Evolutionary conservation across 2,329 filamentous ascomycete species (phyloP).

Genomic region (Furcasterigmium furcatum): DNA sequence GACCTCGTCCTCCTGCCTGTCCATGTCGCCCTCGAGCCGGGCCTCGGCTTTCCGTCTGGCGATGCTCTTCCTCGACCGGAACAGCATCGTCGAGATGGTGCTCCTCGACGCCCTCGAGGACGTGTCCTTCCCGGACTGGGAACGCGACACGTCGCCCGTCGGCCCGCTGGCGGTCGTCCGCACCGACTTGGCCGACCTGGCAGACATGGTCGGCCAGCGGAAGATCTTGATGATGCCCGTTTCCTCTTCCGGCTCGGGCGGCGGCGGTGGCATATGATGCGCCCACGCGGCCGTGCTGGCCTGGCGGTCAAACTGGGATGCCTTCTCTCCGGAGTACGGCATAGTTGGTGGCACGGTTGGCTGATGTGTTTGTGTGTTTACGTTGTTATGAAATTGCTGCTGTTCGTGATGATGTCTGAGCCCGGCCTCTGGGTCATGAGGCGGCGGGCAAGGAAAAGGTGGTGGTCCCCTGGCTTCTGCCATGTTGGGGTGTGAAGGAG

Average conservation of each 20-base stretch:
- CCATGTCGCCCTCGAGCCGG: not conserved
- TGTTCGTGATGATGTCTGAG: not conserved
- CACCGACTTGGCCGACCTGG: conserved; percentile 4
- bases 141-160: not conserved
- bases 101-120: conserved; percentile 5
- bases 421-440: not conserved
- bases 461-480: not conserved
- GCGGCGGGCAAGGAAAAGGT: not conserved
- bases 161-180: not conserved
- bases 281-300: not conserved
- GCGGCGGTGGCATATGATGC: not conserved
- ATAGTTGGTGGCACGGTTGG: not conserved
- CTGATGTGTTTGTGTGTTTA: too few relatives aligned
- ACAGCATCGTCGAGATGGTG: conserved; percentile 9
- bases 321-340: not conserved
- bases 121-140: not conserved
- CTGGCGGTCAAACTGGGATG: not conserved
- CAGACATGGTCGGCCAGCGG: conserved; percentile 11
- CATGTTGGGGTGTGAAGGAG: not conserved
- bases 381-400: not conserved
- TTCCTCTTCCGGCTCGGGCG: not conserved
- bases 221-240: conserved; percentile 8
- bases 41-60: conserved; percentile 3
- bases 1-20: not conserved
- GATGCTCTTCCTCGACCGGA: conserved; percentile 8